Evolutionary conservation across 139 green algal genomes (phyloP), one percentile per base, ranked within the genome.

Genomic region (Chlamydomonas asymmetrica): DNA sequence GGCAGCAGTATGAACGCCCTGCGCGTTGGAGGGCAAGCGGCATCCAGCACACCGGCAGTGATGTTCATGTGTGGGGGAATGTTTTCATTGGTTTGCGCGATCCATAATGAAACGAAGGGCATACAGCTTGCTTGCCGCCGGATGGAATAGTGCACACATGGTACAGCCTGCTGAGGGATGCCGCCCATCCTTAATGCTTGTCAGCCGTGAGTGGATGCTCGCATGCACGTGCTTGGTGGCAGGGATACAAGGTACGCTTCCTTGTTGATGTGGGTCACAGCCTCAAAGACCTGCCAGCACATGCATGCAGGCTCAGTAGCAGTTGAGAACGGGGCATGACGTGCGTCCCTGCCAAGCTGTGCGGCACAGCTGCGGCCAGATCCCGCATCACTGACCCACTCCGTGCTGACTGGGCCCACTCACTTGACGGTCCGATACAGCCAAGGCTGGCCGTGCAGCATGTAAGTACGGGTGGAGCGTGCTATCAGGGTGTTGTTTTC

Each of bases 391-490:
- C 13, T 52, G 45, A 52, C n/a, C 45, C 13, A 25, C 18, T 20
- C 57, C 16, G 27, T 22, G 22, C 57, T 41, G 16, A 63, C 25
- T 7, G 7, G 27, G 25, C 10, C n/a, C 3, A 69, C 71, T 31
- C 31, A 77, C 71, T 39, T 77, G 2, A 59, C 71, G 2, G 69
- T 2, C 4, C 43, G 32, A 41, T 68, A 77, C 2, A 29, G 5
- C 25, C 50, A 63, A 20, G 71, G 71, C 59, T 69, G 59, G 5
- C 23, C 41, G 6, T 57, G 61, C 34, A 63, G 68, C 40, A 77
- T 77, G 71, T 77, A 35, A 1, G 71, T 77, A 0, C 71, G 71
- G 2, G 31, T 45, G n/a, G 71, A 77, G 7, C 59, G 59, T 2
- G 59, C 59, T 3, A 43, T 22, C 38, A 69, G 32, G 41, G 62